Evolutionary conservation across 140 eudicot genomes (phyloP).

Genomic region (Cichorium intybus): DNA sequence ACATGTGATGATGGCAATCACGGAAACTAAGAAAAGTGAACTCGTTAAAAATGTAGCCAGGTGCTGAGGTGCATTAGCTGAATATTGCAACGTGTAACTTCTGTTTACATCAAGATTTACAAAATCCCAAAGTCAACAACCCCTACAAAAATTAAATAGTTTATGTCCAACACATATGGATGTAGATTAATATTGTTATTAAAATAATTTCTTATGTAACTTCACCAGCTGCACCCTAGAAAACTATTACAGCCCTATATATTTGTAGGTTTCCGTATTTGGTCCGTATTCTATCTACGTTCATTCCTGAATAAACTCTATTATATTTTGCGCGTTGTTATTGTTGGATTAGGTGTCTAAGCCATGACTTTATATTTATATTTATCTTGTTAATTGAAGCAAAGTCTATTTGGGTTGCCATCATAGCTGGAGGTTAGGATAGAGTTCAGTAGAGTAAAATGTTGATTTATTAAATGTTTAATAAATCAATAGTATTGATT

Average conservation of each 20-base stretch:
- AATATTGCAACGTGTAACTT: constrained; percentile 20
- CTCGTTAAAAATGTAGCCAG: constrained; percentile 9
- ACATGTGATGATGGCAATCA: not conserved
- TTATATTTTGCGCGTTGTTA: constrained; percentile 11
- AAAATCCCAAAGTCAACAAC: constrained; percentile 25
- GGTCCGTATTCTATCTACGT: constrained; percentile 32
- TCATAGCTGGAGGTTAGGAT: too few relatives aligned
- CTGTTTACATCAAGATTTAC: constrained; percentile 11
- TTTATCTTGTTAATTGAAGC: too few relatives aligned
- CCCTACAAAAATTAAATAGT: constrained; percentile 5
- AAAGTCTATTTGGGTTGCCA: too few relatives aligned
- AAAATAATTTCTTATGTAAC: constrained; percentile 26
- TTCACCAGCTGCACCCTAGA: too few relatives aligned
- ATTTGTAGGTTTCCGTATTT: constrained; percentile 19
- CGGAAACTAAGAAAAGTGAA: not conserved
- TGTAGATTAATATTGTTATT: constrained; percentile 1
- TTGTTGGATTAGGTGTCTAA: too few relatives aligned
- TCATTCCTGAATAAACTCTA: constrained; percentile 19
- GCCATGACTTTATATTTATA: too few relatives aligned
- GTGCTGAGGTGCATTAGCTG: constrained; percentile 4
- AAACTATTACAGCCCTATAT: too few relatives aligned
- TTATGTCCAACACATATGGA: constrained; percentile 19
- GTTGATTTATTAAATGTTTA: too few relatives aligned
- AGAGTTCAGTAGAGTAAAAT: too few relatives aligned
- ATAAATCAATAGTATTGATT: too few relatives aligned